These are phyloP conservation scores for Microbotryum lychnidis-dioicae DNA, from an alignment of 1,284 basidiomycete genomes.

Conservation along the genomic window DNA sequence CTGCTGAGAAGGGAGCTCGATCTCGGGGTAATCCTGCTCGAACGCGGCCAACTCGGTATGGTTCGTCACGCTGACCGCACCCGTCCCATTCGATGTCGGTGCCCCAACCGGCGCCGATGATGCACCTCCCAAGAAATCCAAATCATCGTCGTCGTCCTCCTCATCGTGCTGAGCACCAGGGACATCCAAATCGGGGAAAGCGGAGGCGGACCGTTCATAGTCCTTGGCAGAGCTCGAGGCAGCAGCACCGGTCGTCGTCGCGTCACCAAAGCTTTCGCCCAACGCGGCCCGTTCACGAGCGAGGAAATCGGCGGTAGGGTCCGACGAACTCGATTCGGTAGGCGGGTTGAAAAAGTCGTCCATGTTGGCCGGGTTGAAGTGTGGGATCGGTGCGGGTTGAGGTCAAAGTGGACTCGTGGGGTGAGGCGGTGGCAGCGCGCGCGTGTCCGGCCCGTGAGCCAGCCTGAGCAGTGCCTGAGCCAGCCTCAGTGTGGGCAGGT, in stretches of 20 bases:
- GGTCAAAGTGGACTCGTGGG: too few species aligned
- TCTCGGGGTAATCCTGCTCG: constrained; percentile 81
- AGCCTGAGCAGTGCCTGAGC: too few species aligned
- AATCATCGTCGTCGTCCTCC: constrained; percentile 40
- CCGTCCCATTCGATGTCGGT: constrained; percentile 44
- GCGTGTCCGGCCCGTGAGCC: too few species aligned
- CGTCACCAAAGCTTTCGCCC: constrained; percentile 14
- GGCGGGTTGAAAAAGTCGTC: constrained; percentile 26
- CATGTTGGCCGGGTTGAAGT: constrained; percentile 3
- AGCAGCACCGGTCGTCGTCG: not conserved
- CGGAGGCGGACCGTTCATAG: constrained; percentile 49
- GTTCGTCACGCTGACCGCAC: constrained; percentile 64
- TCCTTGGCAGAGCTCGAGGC: constrained; percentile 20
- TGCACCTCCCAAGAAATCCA: constrained; percentile 48
- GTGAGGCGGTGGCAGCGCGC: too few species aligned
- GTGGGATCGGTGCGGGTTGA: too few species aligned
- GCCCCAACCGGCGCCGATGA: constrained; percentile 35
- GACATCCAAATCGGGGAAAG: constrained; percentile 73
- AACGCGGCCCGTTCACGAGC: constrained; percentile 24
- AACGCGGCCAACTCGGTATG: constrained; percentile 79
- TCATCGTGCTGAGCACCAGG: constrained; percentile 17
- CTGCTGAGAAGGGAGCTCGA: constrained; percentile 48
- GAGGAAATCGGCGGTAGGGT: constrained; percentile 28
- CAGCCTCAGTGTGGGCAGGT: too few species aligned
- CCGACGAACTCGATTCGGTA: not conserved